Base-by-base conservation (phyloP, 352 stramenopile species). In the Peronosclerospora sorghi region DNA sequence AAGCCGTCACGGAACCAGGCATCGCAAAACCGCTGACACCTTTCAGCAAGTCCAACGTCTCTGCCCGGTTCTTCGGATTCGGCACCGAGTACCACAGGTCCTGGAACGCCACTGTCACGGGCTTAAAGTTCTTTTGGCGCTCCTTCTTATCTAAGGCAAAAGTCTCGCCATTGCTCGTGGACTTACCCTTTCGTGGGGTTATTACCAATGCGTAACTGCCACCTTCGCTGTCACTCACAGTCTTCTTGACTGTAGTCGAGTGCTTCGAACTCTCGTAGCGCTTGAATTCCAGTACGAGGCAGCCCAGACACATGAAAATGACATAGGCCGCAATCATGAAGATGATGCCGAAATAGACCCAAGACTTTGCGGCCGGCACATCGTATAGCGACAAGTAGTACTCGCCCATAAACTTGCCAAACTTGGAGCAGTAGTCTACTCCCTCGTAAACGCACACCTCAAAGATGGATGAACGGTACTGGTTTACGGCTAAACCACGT, bases 371-470 rank as follows among this genome's bases (percentile, higher is more conserved):
- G 32, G 48, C 56, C 2, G 49, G 48, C 4, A 81, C 51, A 5
- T 41, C 43, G 38, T 56, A 74, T 23, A 51, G 23, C 1, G 38
- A 40, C 19, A 74, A 36, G n/a, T 48, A 62, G 13, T 64, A 59
- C 34, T 66, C 56, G 14, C 63, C 59, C 28, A 52, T 59, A 50
- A 17, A 46, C 17, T 18, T 53, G 18, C 9, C 41, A 81, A 95
- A 56, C 9, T 45, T 23, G 3, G 9, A 47, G 32, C 58, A 68
- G 35, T 60, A 72, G 21, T 65, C 35, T 32, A 72, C 35, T 5
- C 49, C 54, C 1, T 65, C 38, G n/a, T 59, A 65, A 8, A 50
- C 50, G 26, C 48, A 67, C 5, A 54, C 40, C 15, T 60, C 39
- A 35, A 56, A 56, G 4, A 24, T 26, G 1, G 18, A 20, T 4